Base-by-base conservation (phyloP, 495 filamentous ascomycete species). In the Talaromyces wortmannii region DNA sequence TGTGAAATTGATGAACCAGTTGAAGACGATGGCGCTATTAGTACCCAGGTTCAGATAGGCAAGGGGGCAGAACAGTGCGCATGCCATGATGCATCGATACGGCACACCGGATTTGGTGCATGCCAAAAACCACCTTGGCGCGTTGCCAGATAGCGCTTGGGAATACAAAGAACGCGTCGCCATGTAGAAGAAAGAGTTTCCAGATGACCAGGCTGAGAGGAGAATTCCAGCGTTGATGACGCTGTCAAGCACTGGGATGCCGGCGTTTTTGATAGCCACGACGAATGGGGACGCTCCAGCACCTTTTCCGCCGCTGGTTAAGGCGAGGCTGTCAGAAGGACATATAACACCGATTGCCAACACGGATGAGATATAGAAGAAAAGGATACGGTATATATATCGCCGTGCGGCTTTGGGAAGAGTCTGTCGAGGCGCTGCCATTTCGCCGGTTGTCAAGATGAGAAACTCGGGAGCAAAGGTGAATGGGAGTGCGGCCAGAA, bases 301-400 rank as follows among this genome's bases (percentile, higher is more conserved):
- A 54, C 78, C 78, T 13, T 71, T 70, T 6, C 62, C 62, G 8
- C 68, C 71, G 23, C 23, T 23, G 23, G 23, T 23, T 23, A 23
- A 23, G 4, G 23, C 23, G 1, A 2, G 23, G 23, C 23, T 23
- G 33, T 79, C 72, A 59, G 69, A 69, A 15, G 73, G 73, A n/a
- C 80, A 74, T 33, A 79, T 71, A 3, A 85, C 74, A 53, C 82
- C 82, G 58, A 84, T 82, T 2, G 76, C 76, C 33, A 85, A 68
- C 5, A 76, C 75, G 8, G 71, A 78, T 15, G 82, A 63, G 50
- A 78, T 64, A 70, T 95, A 95, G 76, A 96, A 94, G 73, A 95
- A 80, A 52, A 86, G 66, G 63, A 96, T 89, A 51, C 91, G 87
- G 77, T 87, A 91, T 70, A 95, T 92, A 51, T 89, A 89, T 55